A percentile compares a stretch with the other conserved stretches of the same genome.
Conservation (phyloP, 1,284 basidiomycete genomes). For the Jaminaea rosea region DNA sequence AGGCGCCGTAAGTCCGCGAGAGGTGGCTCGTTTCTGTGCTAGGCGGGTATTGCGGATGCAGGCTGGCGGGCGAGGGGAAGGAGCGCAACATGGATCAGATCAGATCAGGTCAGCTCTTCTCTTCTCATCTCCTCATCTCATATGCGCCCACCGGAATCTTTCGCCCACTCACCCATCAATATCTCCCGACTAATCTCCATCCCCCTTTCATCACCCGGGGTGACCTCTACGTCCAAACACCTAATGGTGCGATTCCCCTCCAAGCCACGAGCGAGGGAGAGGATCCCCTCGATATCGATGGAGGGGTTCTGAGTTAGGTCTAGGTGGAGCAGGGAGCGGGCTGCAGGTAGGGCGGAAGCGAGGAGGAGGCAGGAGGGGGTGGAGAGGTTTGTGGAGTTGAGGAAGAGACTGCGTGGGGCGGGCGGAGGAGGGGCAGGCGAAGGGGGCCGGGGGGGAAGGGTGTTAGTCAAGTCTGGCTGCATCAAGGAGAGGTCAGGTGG, state of each 20-base stretch:
- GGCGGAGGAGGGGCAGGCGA: too few relatives aligned
- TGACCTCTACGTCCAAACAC: constrained; percentile 86
- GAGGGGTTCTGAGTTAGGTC: constrained; percentile 49
- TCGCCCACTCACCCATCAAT: too few relatives aligned
- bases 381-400: constrained; percentile 70
- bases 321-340: constrained; percentile 73
- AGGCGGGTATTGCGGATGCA: constrained; percentile 59
- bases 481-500: too few relatives aligned
- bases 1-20: constrained; percentile 25
- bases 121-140: too few relatives aligned
- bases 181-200: neutral
- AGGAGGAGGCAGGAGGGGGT: constrained; percentile 84
- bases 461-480: too few relatives aligned
- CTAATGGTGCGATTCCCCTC: constrained; percentile 73
- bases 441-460: too few relatives aligned
- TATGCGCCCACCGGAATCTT: too few relatives aligned
- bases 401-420: too few relatives aligned
- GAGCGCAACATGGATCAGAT: constrained; percentile 44
- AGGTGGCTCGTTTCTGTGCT: constrained; percentile 23
- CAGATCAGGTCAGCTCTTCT: too few relatives aligned
- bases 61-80: constrained; percentile 55
- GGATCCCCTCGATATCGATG: constrained; percentile 79
- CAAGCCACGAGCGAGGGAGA: constrained; percentile 78
- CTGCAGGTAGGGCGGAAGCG: constrained; percentile 90
- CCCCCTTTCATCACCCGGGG: constrained; percentile 40